Base-by-base conservation (phyloP, 345 rosid species). In the Eucalyptus brandiana region DNA sequence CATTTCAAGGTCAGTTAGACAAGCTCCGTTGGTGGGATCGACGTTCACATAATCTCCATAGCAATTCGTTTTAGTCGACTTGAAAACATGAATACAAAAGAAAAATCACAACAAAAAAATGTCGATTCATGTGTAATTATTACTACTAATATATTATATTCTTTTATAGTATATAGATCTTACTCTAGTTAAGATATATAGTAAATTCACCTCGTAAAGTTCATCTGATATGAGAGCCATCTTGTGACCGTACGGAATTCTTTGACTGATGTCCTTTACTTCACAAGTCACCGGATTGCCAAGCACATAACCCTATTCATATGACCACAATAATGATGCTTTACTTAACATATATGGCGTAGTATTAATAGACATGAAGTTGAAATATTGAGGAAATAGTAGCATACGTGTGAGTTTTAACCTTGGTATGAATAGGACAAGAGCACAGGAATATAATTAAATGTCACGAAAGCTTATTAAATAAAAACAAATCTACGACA, bases 221-320 rank as follows among this genome's bases (percentile, higher is more conserved):
- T 94, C 92, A 91, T 93, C 92, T 34, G 95, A 95, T 87, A 96
- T 94, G 32, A 96, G 90, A 49, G 92, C 92, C 95, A 90, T 90
- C n/a, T 94, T 92, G 58, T 93, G 93, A 81, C 94, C 91, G 86
- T 24, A 93, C 40, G 87, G 86, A 89, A 95, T 69, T 34, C 69
- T 88, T 60, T 92, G 90, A 87, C 90, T 92, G 26, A 2, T 40
- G 30, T 94, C 94, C 37, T 86, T 44, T 8, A 67, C 86, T 8
- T 11, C 1, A 89, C 89, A 72, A 5, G 97, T 93, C 28, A 15
- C 4, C 2, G 96, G 95, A 87, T 91, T 94, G 19, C 96, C 96
- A 11, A 95, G 87, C 11, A 92, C 14, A 88, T 94, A 94, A 18
- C 96, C 96, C 95, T 95, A 88, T 26, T 87, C 40, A 24, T n/a